Percentiles rank a stretch among this genome's conserved stretches.
phyloP scores from a whole-genome alignment of 225 moss, liverwort and hornwort species.

The Polytrichum commune region DNA sequence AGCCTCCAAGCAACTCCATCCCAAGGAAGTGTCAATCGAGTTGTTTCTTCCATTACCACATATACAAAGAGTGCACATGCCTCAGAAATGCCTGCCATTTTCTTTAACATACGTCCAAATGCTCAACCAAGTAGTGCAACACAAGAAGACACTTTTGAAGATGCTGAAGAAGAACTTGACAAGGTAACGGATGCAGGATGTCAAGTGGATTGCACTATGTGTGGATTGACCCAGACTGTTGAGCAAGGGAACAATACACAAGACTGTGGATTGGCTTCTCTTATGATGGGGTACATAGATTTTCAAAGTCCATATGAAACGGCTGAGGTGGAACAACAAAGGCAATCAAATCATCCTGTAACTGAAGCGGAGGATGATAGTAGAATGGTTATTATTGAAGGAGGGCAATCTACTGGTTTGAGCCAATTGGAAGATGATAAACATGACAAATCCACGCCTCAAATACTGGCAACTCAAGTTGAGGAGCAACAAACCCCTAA shows the following conservation, averaged over 20 bases:
- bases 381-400: no score
- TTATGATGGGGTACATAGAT: constrained; percentile 1
- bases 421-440: constrained; percentile 2
- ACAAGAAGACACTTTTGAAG: constrained; percentile 2
- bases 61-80: background rate
- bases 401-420: constrained; percentile 4
- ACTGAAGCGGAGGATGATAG: no score
- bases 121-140: background rate
- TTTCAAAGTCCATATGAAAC: background rate
- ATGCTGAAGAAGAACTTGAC: constrained; percentile 6
- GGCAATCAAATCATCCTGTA: no score
- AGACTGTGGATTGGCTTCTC: constrained; percentile 7
- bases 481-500: no score
- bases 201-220: background rate
- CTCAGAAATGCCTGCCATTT: background rate
- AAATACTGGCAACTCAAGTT: no score
- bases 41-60: background rate
- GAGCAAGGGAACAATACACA: background rate
- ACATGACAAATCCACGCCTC: no score
- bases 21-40: background rate
- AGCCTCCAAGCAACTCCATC: background rate
- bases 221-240: background rate
- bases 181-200: constrained; percentile 2
- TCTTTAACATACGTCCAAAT: background rate
- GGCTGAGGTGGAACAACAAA: background rate